phyloP scores from a whole-genome alignment of 345 rosid genomes.

The Dovyalis caffra region DNA sequence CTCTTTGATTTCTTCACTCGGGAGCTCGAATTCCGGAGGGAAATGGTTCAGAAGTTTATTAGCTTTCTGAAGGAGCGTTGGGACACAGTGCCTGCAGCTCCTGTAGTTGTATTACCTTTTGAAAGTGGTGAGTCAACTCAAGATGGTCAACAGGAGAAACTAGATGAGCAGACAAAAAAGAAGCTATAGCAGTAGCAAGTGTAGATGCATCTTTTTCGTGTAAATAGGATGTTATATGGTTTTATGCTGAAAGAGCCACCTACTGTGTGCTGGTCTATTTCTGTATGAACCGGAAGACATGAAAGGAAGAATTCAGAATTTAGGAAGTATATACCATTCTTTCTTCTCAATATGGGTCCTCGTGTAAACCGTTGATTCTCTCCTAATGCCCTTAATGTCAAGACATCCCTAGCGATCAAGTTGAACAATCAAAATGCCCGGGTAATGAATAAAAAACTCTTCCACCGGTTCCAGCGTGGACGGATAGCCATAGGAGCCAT shows the following conservation, averaged over 20 bases:
- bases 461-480: no score
- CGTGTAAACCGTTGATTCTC: not conserved
- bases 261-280: not conserved
- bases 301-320: not conserved
- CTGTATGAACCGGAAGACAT: not conserved
- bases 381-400: not conserved
- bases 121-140: constrained; percentile 45
- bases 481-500: no score
- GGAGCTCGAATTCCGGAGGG: constrained; percentile 80
- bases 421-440: not conserved
- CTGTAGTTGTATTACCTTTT: constrained; percentile 72
- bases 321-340: not conserved
- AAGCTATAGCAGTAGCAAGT: constrained; percentile 23
- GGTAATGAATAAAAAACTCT: not conserved
- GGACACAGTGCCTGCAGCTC: constrained; percentile 81
- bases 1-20: constrained; percentile 76
- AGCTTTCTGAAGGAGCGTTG: constrained; percentile 74
- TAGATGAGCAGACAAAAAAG: constrained; percentile 32
- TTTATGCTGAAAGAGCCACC: not conserved
- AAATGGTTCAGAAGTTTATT: constrained; percentile 64
- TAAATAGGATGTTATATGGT: not conserved
- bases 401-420: not conserved
- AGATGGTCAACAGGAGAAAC: constrained; percentile 33
- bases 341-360: not conserved
- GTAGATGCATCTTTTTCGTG: constrained; percentile 15